phyloP scores from a whole-genome alignment of 2,329 filamentous ascomycete genomes.

The Fusarium liriodendri region DNA sequence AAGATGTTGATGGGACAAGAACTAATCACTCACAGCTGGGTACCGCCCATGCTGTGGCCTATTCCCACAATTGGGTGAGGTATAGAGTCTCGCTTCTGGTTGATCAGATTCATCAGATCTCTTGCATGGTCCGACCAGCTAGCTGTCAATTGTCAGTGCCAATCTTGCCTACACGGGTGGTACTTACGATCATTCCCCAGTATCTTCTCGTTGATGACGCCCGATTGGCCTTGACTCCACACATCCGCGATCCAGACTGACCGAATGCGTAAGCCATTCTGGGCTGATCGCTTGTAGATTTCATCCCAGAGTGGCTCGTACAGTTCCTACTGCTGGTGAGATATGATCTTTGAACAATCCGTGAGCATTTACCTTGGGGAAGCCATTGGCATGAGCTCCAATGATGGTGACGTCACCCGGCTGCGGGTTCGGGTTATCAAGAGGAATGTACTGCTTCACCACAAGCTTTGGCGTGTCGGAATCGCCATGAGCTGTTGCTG shows the following conservation, averaged over 20 bases:
- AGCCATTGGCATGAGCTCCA: not conserved
- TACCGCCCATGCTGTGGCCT: conserved; percentile 18
- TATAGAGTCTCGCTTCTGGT: conserved; percentile 7
- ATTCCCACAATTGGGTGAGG: conserved; percentile 14
- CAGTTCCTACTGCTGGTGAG: not conserved
- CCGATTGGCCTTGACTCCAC: not conserved
- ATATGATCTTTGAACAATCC: rapidly evolving
- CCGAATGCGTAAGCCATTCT: not conserved
- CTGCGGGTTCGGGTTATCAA: not conserved
- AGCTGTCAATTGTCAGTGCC: not conserved
- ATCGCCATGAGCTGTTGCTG: not conserved
- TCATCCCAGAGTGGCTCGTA: not conserved
- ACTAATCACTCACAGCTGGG: not conserved
- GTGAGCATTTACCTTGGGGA: not conserved
- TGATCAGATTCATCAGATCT: conserved; percentile 15
- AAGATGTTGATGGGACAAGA: not conserved
- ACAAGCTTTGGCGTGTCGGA: not conserved
- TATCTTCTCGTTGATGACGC: not conserved
- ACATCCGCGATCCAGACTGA: not conserved
- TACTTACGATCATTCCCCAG: not conserved
- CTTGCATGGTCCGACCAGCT: not conserved
- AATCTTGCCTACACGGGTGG: rapidly evolving
- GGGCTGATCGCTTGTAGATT: not conserved
- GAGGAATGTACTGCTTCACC: not conserved
- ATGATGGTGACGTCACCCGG: not conserved